Conservation (phyloP, 2,329 filamentous ascomycete species). For the Penicillium corylophilum region DNA sequence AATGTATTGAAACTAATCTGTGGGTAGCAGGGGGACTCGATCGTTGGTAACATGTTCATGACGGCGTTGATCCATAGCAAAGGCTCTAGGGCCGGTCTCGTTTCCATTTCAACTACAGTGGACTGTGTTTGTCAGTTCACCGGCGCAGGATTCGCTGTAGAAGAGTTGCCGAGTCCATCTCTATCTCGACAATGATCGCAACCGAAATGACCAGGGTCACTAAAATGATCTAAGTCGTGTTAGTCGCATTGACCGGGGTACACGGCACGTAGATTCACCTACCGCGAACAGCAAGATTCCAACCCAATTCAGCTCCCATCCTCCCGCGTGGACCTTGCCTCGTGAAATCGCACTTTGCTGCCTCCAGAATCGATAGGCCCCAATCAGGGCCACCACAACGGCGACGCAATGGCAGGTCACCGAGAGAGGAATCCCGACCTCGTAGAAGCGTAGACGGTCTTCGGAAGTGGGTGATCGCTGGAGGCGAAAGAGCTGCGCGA, state of each 20-base stretch:
- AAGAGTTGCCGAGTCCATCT: background rate
- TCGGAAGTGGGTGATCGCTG: conserved; percentile 41
- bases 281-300: conserved; percentile 51
- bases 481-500: conserved; percentile 67
- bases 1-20: too few species aligned
- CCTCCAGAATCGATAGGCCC: conserved; percentile 59
- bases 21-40: too few species aligned
- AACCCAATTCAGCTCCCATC: conserved; percentile 57
- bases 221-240: conserved; percentile 14
- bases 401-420: conserved; percentile 51
- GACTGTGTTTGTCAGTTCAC: background rate
- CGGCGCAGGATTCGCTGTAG: background rate
- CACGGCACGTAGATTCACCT: conserved; percentile 30
- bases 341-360: conserved; percentile 59
- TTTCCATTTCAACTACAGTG: background rate
- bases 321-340: conserved; percentile 58
- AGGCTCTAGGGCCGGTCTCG: background rate
- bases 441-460: conserved; percentile 57
- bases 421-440: conserved; percentile 61
- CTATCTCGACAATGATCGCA: conserved; percentile 19
- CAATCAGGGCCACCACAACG: conserved; percentile 53
- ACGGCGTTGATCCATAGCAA: background rate
- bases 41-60: background rate
- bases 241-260: conserved; percentile 1
- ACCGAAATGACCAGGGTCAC: conserved; percentile 19